A percentile compares a stretch with the other conserved stretches of the same genome.
Conservation (phyloP, 192 early-diverging fungal species). For the Linnemannia schmuckeri region DNA sequence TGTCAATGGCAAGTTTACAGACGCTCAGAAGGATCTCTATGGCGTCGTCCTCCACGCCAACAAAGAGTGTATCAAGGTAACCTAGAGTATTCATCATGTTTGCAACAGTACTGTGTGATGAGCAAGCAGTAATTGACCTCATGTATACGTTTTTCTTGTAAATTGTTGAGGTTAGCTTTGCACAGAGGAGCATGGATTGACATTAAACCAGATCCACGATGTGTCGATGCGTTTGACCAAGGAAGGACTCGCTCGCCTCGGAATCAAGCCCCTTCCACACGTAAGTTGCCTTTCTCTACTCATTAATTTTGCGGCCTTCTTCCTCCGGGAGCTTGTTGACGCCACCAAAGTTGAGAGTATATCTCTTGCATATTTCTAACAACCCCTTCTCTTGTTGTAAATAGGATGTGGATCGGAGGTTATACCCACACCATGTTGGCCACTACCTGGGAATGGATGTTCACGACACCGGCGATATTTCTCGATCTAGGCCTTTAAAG, state of each 20-base stretch:
- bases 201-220: constrained; percentile 89
- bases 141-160: not conserved
- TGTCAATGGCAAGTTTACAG: constrained; percentile 86
- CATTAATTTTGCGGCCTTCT: too few species aligned
- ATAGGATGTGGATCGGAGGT: constrained; percentile 79
- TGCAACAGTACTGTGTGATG: not conserved
- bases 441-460: constrained; percentile 97
- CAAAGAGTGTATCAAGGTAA: constrained; percentile 85
- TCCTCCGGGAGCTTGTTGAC: not conserved
- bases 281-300: constrained; percentile 42
- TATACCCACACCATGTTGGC: constrained; percentile 96
- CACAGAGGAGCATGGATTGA: constrained; percentile 64
- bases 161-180: constrained; percentile 57
- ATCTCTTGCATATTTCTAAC: not conserved
- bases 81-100: not conserved
- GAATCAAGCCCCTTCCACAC: constrained; percentile 69
- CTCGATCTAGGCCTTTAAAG: constrained; percentile 77
- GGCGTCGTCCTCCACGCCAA: constrained; percentile 87
- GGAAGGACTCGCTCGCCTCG: constrained; percentile 78
- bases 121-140: not conserved
- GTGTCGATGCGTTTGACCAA: constrained; percentile 76
- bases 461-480: constrained; percentile 86
- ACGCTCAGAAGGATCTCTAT: constrained; percentile 87
- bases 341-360: not conserved
- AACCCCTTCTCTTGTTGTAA: not conserved